Evolutionary conservation across 1,284 basidiomycete species (phyloP).

Genomic region (Pisolithus thermaeus): DNA sequence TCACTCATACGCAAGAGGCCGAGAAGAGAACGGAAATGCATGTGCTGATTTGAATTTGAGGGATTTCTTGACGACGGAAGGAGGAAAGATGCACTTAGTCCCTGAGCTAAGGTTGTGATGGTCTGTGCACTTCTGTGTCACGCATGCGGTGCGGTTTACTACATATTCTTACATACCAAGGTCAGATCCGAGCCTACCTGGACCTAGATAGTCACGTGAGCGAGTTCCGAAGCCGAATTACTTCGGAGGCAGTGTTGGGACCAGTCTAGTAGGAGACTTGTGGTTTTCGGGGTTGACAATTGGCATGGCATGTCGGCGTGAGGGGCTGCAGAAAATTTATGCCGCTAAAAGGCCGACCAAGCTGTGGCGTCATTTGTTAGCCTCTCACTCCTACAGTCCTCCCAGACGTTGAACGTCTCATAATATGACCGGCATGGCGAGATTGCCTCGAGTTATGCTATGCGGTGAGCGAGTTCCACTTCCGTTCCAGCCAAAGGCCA

Average conservation of each 20-base stretch:
- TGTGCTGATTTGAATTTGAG: conserved; percentile 62
- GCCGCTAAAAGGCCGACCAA: too few relatives aligned
- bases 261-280: too few relatives aligned
- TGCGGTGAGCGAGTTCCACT: conserved; percentile 17
- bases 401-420: background rate
- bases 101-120: conserved; percentile 32
- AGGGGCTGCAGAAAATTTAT: background rate
- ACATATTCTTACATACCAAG: too few relatives aligned
- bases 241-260: too few relatives aligned
- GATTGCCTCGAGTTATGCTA: conserved; percentile 21
- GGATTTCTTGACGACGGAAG: conserved; percentile 52
- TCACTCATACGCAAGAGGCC: conserved; percentile 71
- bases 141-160: too few relatives aligned
- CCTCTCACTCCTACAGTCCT: background rate
- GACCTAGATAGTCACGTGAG: too few relatives aligned
- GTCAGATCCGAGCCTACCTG: too few relatives aligned
- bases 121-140: too few relatives aligned
- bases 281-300: too few relatives aligned
- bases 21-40: conserved; percentile 72
- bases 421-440: conserved; percentile 11
- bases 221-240: too few relatives aligned
- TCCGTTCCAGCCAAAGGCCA: background rate
- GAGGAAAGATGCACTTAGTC: conserved; percentile 62
- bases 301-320: background rate
- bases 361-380: background rate